These are phyloP conservation scores for Cucumis melo DNA, from an alignment of 306 rosid genomes.

Conservation along the genomic window DNA sequence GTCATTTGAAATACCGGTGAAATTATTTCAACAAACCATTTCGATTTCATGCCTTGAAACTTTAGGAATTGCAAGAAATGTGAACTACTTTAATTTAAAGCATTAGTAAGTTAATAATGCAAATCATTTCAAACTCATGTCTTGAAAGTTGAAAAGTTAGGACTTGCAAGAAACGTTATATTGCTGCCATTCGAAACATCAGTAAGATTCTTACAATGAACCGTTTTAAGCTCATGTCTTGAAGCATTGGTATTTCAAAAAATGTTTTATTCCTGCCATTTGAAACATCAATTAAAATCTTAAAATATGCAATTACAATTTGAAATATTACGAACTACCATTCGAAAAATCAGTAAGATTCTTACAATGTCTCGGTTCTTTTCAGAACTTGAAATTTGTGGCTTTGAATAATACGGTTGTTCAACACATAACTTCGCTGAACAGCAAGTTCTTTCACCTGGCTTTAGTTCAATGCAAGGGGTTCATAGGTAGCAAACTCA, in stretches of 20 bases:
- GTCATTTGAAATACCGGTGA: neutral
- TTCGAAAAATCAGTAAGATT: neutral
- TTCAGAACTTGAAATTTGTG: conserved; percentile 33
- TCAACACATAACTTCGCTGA: conserved; percentile 22
- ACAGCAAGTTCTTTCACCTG: conserved; percentile 42
- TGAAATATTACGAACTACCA: neutral
- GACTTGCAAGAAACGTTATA: neutral
- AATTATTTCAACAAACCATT: neutral
- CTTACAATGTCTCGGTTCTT: neutral
- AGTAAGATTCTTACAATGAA: neutral
- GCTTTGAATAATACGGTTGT: conserved; percentile 24
- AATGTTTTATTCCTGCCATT: neutral
- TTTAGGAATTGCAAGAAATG: neutral
- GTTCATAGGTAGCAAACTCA: conserved; percentile 29
- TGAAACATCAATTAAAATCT: neutral
- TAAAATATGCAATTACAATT: neutral
- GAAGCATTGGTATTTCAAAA: too few species aligned
- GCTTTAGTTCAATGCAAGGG: conserved; percentile 31
- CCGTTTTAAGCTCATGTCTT: neutral
- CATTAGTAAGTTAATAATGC: neutral
- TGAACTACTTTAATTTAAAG: neutral
- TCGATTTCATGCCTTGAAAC: neutral
- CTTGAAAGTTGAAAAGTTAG: neutral
- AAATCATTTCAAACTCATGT: neutral
- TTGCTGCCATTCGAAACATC: neutral